These are phyloP conservation scores for Globisporangium viniferum DNA, from an alignment of 352 stramenopile species.

Conservation along the genomic window DNA sequence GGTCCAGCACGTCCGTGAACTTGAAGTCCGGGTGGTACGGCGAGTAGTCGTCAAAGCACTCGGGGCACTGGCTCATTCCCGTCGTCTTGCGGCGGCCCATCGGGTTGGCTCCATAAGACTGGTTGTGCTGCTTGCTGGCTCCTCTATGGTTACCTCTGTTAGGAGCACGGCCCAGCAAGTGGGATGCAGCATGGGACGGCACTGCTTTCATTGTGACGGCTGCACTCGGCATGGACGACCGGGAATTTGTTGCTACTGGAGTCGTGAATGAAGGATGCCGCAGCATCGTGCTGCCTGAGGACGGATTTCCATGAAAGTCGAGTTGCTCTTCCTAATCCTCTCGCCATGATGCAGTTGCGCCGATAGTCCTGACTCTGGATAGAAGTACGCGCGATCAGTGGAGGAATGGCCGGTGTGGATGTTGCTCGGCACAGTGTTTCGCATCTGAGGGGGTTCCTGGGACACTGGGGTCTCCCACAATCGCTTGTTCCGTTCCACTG, in stretches of 20 bases:
- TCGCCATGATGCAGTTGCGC: neutral
- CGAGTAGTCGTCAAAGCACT: slow-evolving; percentile 83
- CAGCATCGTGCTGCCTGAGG: neutral
- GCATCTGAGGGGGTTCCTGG: neutral
- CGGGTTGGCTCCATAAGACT: neutral
- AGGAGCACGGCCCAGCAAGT: neutral
- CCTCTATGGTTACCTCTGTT: neutral
- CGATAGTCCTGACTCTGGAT: neutral
- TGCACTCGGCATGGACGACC: neutral
- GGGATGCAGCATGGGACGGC: neutral
- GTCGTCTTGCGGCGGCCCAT: slow-evolving; percentile 3
- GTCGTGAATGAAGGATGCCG: neutral
- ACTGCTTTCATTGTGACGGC: neutral
- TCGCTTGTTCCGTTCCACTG: slow-evolving; percentile 18
- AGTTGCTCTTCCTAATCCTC: neutral
- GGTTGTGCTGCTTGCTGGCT: neutral
- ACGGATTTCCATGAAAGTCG: slow-evolving; percentile 1
- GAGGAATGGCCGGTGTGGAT: neutral
- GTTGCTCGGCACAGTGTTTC: neutral
- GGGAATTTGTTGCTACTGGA: neutral
- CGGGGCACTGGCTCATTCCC: slow-evolving; percentile 15
- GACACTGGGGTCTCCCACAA: slow-evolving; percentile 25
- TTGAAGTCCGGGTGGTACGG: slow-evolving; percentile 70
- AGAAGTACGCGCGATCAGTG: neutral
- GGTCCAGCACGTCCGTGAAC: slow-evolving; percentile 32